A percentile compares a stretch with the other conserved stretches of the same genome.
Evolutionary conservation across 1,284 basidiomycete genomes (phyloP).

Genomic region (Erythrobasidium hasegawianum): DNA sequence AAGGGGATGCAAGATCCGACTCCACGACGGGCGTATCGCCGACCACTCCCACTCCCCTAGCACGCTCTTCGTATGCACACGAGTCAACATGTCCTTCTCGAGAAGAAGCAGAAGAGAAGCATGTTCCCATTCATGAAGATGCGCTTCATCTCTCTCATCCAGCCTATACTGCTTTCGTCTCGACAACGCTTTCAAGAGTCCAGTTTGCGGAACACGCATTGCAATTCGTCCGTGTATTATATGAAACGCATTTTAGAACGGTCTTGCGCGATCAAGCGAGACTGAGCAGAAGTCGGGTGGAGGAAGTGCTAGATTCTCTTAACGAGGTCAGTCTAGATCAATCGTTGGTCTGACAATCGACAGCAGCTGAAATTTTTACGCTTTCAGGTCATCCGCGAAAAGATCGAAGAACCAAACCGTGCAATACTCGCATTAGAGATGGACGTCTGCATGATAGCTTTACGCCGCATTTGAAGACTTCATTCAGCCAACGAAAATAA

Average conservation of each 20-base stretch:
- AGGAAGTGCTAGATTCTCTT: slow-evolving; percentile 49
- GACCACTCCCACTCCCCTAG: slow-evolving; percentile 13
- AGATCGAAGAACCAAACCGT: slow-evolving; percentile 40
- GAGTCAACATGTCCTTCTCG: no score
- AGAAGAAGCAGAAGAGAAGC: not conserved
- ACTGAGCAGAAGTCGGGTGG: slow-evolving; percentile 48
- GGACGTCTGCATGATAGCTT: slow-evolving; percentile 48
- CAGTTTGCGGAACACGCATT: slow-evolving; percentile 49
- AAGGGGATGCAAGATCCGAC: slow-evolving; percentile 4
- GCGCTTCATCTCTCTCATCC: slow-evolving; percentile 49
- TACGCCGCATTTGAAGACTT: slow-evolving; percentile 40
- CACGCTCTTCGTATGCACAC: not conserved
- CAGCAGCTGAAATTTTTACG: slow-evolving; percentile 38
- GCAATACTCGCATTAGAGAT: slow-evolving; percentile 47
- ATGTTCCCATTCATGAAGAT: slow-evolving; percentile 23
- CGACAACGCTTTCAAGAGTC: slow-evolving; percentile 47
- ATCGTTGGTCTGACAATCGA: slow-evolving; percentile 40
- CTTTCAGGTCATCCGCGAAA: slow-evolving; percentile 36
- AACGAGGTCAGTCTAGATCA: slow-evolving; percentile 43
- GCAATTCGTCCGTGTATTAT: slow-evolving; percentile 50
- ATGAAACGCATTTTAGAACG: slow-evolving; percentile 49
- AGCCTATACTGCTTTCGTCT: slow-evolving; percentile 49
- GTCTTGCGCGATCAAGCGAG: slow-evolving; percentile 48
- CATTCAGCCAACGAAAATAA: no score
- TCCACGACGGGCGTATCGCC: slow-evolving; percentile 4